Percentiles rank a stretch among this genome's conserved stretches.
Conservation (phyloP, 129 eudicot species). For the Tagetes patula region DNA sequence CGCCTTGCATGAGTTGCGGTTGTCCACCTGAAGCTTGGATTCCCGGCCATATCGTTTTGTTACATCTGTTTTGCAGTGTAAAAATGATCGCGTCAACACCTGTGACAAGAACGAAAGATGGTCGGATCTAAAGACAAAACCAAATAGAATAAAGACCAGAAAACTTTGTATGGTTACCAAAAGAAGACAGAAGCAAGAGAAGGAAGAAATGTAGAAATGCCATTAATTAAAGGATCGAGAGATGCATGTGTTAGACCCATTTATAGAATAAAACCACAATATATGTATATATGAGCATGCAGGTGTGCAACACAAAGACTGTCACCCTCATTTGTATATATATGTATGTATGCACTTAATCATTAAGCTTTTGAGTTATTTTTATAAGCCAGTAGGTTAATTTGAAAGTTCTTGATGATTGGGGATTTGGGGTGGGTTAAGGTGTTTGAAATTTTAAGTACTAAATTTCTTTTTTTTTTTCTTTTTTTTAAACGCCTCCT, state of each 20-base stretch:
- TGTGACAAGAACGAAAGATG: not conserved
- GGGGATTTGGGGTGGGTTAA: not conserved
- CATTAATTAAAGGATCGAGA: constrained; percentile 20
- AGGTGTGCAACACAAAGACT: constrained; percentile 37
- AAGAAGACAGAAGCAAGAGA: constrained; percentile 24
- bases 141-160: not conserved
- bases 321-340: constrained; percentile 7
- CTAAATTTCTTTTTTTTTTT: too few relatives aligned
- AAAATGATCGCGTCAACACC: constrained; percentile 8
- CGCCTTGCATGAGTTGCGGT: constrained; percentile 16
- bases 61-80: constrained; percentile 16
- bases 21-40: constrained; percentile 16
- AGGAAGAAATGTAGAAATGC: constrained; percentile 17
- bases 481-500: too few relatives aligned
- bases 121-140: not conserved
- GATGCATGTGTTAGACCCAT: constrained; percentile 4
- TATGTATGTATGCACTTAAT: not conserved
- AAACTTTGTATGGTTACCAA: constrained; percentile 23
- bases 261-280: constrained; percentile 7
- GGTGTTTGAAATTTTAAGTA: too few relatives aligned
- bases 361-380: not conserved
- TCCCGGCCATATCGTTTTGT: constrained; percentile 8
- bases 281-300: not conserved
- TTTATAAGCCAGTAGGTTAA: not conserved
- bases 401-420: not conserved